Evolutionary conservation across 257 asterid genomes (phyloP), one percentile per base, ranked within the genome.

Genomic region (Fraxinus anomala): DNA sequence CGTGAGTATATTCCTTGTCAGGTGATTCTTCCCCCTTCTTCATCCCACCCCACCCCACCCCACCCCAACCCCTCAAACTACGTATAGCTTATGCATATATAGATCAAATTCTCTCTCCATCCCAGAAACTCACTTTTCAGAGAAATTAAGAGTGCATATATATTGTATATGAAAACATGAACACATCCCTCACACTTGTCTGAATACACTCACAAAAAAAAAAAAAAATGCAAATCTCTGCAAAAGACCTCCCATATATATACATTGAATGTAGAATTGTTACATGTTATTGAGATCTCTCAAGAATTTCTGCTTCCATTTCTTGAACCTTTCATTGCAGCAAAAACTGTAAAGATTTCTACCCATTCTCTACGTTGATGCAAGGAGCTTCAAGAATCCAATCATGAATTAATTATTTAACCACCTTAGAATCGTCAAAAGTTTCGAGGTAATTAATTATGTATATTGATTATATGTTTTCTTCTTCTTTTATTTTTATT

Each of bases 1-100:
- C 80, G 88, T 86, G 90, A 73, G 66, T 47, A 75, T 83, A 86
- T 86, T 86, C 88, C 76, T 44, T 69, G 79, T 79, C 73, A 75
- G 81, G 70, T 76, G 85, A 84, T 75, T 82, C 87, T 73, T 23
- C 72, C 67, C 11, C 39, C 30, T 51, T 33, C 6, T 78, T 7
- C 11, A 36, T 63, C 65, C 59, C 10, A 49, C 61, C 72, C 79
- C 2, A 5, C 54, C 49, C 34, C 51, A 36, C 11, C 70, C 59
- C 10, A 49, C 61, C 72, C 79, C 2, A 5, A 54, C 49, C 34
- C 51, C 14, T 5, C 4, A 40, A 40, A 40, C 34, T 21, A 37
- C 42, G 10, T 37, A 8, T 37, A 10, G 42, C 47, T 10, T 40
- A 40, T 40, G 14, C 47, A 40, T 40, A 11, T 40, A 10, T 49